Percentiles rank a stretch among this genome's conserved stretches.
Evolutionary conservation across 2,329 filamentous ascomycete species (phyloP).

Genomic region (Stagonosporopsis tanaceti): DNA sequence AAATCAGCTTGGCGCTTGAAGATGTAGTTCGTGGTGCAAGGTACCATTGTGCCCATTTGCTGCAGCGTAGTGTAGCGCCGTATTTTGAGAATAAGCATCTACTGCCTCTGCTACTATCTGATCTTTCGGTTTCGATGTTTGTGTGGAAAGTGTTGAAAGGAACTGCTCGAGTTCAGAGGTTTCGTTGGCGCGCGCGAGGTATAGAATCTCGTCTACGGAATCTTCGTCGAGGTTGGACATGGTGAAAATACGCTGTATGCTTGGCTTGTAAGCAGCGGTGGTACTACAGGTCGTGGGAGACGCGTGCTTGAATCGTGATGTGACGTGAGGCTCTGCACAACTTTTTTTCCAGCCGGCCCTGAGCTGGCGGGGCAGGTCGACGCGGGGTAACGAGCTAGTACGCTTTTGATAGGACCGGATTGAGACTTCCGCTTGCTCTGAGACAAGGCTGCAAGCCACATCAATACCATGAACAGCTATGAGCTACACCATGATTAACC

Average conservation of each 20-base stretch:
- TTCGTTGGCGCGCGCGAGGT: conserved; percentile 82
- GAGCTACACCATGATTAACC: neutral
- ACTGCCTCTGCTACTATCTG: conserved; percentile 71
- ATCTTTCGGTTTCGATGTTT: conserved; percentile 68
- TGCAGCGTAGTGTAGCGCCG: conserved; percentile 85
- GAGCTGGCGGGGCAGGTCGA: conserved; percentile 8
- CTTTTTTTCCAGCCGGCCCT: conserved; percentile 11
- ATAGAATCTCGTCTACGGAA: conserved; percentile 89
- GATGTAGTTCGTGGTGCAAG: neutral
- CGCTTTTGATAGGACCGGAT: neutral
- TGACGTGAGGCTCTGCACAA: conserved; percentile 21
- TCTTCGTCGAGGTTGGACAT: conserved; percentile 63
- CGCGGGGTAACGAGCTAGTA: conserved; percentile 14
- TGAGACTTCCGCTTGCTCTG: neutral
- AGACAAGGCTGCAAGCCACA: conserved; percentile 7
- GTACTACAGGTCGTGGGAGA: neutral
- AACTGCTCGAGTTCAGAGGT: conserved; percentile 69
- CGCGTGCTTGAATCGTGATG: conserved; percentile 12
- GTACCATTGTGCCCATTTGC: conserved; percentile 87
- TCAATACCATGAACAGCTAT: neutral
- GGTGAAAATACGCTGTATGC: conserved; percentile 4
- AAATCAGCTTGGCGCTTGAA: conserved; percentile 27
- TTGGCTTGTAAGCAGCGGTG: neutral
- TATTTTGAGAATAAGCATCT: conserved; percentile 80
- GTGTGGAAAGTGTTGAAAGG: conserved; percentile 67